Base-by-base conservation (phyloP, 179 eudicot genomes). In the Beta lomatogona region DNA sequence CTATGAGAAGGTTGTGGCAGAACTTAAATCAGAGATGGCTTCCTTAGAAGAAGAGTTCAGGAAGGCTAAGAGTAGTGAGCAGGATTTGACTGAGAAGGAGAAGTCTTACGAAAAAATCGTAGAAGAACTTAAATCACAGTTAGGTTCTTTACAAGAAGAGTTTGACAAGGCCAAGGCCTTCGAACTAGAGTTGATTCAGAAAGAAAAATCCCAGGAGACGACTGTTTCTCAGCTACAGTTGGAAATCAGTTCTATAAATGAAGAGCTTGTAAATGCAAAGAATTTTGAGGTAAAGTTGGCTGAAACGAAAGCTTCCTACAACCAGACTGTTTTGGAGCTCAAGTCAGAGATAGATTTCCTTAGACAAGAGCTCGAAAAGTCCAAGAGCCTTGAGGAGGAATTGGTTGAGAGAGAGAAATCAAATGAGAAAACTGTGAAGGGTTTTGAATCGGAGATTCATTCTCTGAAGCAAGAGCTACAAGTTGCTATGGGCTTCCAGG, bases 401-500 rank as follows among this genome's bases (percentile, higher is more conserved):
- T 58, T 82, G 81, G 45, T 76, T 18, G 85, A 82, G 73, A 72
- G 58, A 76, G 83, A 82, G 64, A 77, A 77, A 41, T 57, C 78
- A 25, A 82, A 77, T 67, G 79, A 80, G 53, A 73, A 70, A 31
- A 76, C 58, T 52, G 75, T 82, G 65, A 80, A 77, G 36, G 79
- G 83, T 19, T 72, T 86, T 71, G 79, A 86, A 78, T 80, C 19
- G 2, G 81, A 83, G 65, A 25, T 82, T 14, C 88, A 82, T 53
- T 85, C 86, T 77, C 90, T 93, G 66, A 83, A 86, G 74, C 82
- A 81, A 69, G 94, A 94, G 68, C 91, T 92, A 71, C 88, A 88
- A 71, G 86, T 79, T 68, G 87, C 93, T 15, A 84, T 79, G 82
- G 73, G 59, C 15, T 82, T 74, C 31, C 88, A 92, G 88, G 90